Base-by-base conservation (phyloP, 169 alveolate species). In the Plasmodium gonderi region DNA sequence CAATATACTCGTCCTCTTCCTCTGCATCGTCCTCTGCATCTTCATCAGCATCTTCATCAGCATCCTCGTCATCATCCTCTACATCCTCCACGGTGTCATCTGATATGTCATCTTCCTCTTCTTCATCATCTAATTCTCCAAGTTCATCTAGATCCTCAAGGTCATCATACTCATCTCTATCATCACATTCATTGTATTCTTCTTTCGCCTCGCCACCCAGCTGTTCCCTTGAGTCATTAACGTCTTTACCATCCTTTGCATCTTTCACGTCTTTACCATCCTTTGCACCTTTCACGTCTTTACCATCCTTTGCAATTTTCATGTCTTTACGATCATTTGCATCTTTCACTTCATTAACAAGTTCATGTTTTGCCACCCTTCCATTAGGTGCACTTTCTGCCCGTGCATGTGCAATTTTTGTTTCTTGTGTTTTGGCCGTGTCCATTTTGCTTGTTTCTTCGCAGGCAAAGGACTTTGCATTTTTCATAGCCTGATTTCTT, bases 401-500 rank as follows among this genome's bases (percentile, higher is more conserved):
- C 14, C 67, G 75, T 2, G 79, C 49, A 33, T 20, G 42, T 7
- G 40, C 8, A 26, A 33, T 2, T 8, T 42, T 80, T 14, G 36
- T 38, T 14, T 67, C 89, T 23, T 7, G 29, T 17, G 47, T 20
- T 17, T 8, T 38, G 29, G 12, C 80, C 2, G 31, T 45, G 0
- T 54, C 40, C 54, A 31, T 60, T 72, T 45, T 45, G 20, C 65
- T 40, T 0, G 23, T 51, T 33, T 87, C 93, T 36, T 60, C 72
- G 17, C 40, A 8, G 45, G 79, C 68, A 31, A 65, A 47, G 33
- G 82, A 77, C 12, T 47, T 87, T 2, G 93, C 74, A 31, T 77
- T 90, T 77, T 90, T 90, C 94, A 90, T 77, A 40, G 94, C 94
- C 69, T 90, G 89, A 90, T 65, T 90, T 72, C 81, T 49, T 64